These are phyloP conservation scores for Nevesoporus exiguus DNA, from an alignment of 768 basidiomycete genomes.

Conservation along the genomic window DNA sequence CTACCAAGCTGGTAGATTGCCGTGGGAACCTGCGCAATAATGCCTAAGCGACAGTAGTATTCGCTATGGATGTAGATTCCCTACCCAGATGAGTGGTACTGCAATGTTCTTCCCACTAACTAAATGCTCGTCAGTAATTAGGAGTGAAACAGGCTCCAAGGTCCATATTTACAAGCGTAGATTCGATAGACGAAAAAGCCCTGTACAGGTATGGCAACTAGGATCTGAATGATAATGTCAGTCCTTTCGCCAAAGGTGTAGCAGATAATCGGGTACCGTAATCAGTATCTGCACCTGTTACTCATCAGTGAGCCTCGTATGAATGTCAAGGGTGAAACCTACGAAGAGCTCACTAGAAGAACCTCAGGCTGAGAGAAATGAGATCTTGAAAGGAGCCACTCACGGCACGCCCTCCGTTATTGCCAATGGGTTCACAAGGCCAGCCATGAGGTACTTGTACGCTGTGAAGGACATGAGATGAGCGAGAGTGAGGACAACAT, in stretches of 20 bases:
- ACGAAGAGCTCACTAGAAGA: slow-evolving; percentile 7
- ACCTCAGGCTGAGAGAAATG: neutral
- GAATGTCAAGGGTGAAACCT: neutral
- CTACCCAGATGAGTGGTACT: slow-evolving; percentile 11
- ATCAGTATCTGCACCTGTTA: slow-evolving; percentile 6
- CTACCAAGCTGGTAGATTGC: slow-evolving; percentile 9
- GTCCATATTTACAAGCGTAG: slow-evolving; percentile 3
- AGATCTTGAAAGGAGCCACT: neutral
- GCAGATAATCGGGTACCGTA: neutral
- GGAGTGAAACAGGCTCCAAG: too few relatives aligned
- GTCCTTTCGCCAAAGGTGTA: too few relatives aligned
- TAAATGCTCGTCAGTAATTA: neutral
- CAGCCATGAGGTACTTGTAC: slow-evolving; percentile 8
- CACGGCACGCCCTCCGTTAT: neutral
- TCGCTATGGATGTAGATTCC: neutral
- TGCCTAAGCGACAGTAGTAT: neutral
- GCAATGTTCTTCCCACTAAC: slow-evolving; percentile 8
- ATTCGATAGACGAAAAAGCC: slow-evolving; percentile 14
- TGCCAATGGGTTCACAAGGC: neutral
- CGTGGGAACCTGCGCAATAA: neutral
- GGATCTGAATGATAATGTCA: slow-evolving; percentile 3
- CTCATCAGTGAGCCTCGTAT: neutral
- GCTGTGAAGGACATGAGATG: neutral
- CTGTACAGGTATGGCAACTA: slow-evolving; percentile 4
- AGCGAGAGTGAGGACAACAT: neutral